Evolutionary conservation across 768 basidiomycete species (phyloP).

Genomic region (Clitopilus passeckerianus): DNA sequence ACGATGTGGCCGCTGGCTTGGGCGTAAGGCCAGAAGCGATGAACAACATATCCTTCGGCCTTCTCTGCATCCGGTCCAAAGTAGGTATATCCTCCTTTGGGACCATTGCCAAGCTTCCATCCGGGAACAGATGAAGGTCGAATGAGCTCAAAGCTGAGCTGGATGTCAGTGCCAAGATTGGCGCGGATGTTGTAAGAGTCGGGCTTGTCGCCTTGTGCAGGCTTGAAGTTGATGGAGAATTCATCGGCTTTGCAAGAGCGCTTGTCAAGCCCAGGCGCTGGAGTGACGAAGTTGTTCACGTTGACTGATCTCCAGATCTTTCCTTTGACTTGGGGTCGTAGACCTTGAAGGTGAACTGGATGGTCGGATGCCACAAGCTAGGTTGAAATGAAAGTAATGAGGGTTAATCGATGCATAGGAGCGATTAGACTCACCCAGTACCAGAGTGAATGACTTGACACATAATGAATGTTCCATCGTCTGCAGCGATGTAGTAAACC

Average conservation of each 20-base stretch:
- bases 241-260: slow-evolving; percentile 84
- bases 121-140: slow-evolving; percentile 73
- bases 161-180: slow-evolving; percentile 74
- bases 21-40: slow-evolving; percentile 85
- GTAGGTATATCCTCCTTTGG: slow-evolving; percentile 85
- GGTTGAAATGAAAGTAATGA: slow-evolving; percentile 1
- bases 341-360: slow-evolving; percentile 91
- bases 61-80: slow-evolving; percentile 68
- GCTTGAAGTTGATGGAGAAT: slow-evolving; percentile 69
- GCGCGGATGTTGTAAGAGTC: slow-evolving; percentile 80
- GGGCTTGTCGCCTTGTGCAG: slow-evolving; percentile 52
- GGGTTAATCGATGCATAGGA: slow-evolving; percentile 7
- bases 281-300: slow-evolving; percentile 71
- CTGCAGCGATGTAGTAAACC: slow-evolving; percentile 74
- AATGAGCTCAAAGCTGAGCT: slow-evolving; percentile 69
- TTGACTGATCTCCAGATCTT: slow-evolving; percentile 85
- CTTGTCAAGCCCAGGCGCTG: slow-evolving; percentile 77
- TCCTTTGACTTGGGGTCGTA: slow-evolving; percentile 75
- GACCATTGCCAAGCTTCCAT: slow-evolving; percentile 88
- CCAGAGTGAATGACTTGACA: slow-evolving; percentile 19
- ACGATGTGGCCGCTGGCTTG: slow-evolving; percentile 63
- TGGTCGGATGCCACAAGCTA: slow-evolving; percentile 90
- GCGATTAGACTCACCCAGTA: slow-evolving; percentile 15
- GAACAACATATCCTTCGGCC: slow-evolving; percentile 81
- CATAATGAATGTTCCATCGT: slow-evolving; percentile 55